Evolutionary conservation across 345 rosid genomes (phyloP).

Genomic region (Carallia brachiata): DNA sequence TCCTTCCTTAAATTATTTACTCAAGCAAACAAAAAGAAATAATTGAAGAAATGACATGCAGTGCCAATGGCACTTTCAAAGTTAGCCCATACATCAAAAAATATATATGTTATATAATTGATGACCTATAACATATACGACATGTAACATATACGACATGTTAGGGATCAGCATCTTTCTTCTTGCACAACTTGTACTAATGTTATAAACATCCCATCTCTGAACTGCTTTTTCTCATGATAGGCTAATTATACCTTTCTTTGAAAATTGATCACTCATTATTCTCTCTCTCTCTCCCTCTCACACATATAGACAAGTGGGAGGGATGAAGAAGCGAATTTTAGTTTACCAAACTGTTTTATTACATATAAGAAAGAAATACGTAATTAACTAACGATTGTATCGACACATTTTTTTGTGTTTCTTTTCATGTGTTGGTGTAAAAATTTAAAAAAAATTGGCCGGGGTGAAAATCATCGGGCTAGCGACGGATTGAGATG

Average conservation of each 20-base stretch:
- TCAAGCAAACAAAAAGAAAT: no score
- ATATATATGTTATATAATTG: background rate
- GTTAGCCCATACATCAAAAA: background rate
- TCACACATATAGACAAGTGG: background rate
- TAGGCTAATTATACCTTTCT: conserved; percentile 23
- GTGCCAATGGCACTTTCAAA: conserved; percentile 10
- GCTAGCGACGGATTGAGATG: no score
- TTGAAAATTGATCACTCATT: background rate
- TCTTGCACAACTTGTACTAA: background rate
- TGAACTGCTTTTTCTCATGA: conserved; percentile 15
- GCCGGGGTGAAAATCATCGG: no score
- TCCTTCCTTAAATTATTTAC: no score
- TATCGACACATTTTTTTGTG: no score
- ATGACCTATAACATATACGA: background rate
- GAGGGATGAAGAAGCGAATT: background rate
- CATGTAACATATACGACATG: background rate
- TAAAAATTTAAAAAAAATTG: no score
- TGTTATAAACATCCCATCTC: background rate
- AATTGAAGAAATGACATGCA: background rate
- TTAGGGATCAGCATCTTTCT: background rate
- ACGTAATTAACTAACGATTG: no score
- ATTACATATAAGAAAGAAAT: no score
- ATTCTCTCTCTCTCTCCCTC: background rate
- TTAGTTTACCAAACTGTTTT: no score
- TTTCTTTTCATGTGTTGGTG: no score